Evolutionary conservation across 2,329 filamentous ascomycete genomes (phyloP).

Genomic region (Simplicillium aogashimaense): DNA sequence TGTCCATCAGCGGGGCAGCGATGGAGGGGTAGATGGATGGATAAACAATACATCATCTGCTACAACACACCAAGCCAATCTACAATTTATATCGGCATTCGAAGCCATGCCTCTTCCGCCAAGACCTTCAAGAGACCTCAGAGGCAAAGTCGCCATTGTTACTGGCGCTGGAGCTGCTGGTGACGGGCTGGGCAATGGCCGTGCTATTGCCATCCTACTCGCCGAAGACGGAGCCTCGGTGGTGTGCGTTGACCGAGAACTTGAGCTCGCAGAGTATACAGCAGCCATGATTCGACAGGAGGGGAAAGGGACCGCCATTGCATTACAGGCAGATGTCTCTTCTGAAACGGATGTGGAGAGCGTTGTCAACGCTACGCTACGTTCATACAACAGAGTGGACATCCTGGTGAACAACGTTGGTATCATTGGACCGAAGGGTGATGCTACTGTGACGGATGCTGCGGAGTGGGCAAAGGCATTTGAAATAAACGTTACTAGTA

Average conservation of each 20-base stretch:
- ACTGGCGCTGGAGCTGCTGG: constrained; percentile 31
- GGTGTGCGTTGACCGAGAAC: constrained; percentile 45
- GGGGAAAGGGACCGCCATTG: constrained; percentile 27
- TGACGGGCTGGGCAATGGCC: constrained; percentile 51
- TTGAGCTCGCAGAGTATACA: constrained; percentile 39
- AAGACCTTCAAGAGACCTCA: neutral
- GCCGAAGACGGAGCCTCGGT: constrained; percentile 48
- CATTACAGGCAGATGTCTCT: constrained; percentile 45
- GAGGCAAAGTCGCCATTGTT: constrained; percentile 38
- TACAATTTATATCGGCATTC: neutral
- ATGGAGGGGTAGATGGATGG: no score
- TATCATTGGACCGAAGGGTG: constrained; percentile 46
- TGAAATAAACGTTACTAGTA: constrained; percentile 53
- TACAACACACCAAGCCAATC: no score
- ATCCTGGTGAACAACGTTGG: constrained; percentile 23
- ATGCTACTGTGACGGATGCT: constrained; percentile 51
- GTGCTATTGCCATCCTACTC: constrained; percentile 47
- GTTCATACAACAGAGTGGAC: constrained; percentile 41
- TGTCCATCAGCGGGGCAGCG: no score
- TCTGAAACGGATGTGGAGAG: constrained; percentile 37
- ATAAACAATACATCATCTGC: no score
- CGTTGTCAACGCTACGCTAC: constrained; percentile 28
- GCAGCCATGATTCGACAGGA: constrained; percentile 38
- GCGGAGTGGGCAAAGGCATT: constrained; percentile 44
- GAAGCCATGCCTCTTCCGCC: constrained; percentile 1